Base-by-base conservation (phyloP, 2,329 filamentous ascomycete species). In the Phialophora macrospora region DNA sequence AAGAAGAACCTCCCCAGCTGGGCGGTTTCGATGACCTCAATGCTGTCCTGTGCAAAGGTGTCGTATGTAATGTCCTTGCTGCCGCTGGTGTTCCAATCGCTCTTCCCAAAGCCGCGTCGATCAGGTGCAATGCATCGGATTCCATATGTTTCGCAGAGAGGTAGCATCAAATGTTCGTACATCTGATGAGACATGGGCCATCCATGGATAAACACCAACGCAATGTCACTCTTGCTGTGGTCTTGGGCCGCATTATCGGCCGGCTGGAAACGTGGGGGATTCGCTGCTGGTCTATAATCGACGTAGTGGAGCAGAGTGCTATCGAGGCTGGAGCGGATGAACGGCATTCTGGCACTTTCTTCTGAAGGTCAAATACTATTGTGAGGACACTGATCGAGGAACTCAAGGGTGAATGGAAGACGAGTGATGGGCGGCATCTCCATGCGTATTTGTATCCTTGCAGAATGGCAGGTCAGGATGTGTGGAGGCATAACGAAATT, bases 101-200 rank as follows among this genome's bases (percentile, higher is more conserved):
- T 75, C 20, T 74, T 72, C 2, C 74, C 73, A 61, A 75, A 75
- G 12, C 74, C 74, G 34, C 74, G 72, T 28, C 74, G 73, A 55
- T 75, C 74, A 38, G 71, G 70, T 3, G 72, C 73, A 59, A 75
- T 71, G 66, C 74, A 75, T 34, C 73, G 73, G 58, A 74, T 70
- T 46, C 71, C 67, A 28, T 75, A 66, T 5, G 69, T 72, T 64
- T 74, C 71, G 57, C 72, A 72, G 41, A 75, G 68, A 5, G 66
- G 68, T 12, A 75, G 64, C 56, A 73, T 72, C 51, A 74, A 56
- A 28, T 72, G 68, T 22, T 75, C 73, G 57, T 71, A 75, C 71
- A 75, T 73, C n/a, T 68, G 62, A 17, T 72, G 71, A 22, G 72
- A 73, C 66, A 74, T 72, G n/a, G 74, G 74, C 74, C 74, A 75